Base-by-base conservation (phyloP, 2,329 filamentous ascomycete genomes). In the Hymenoscyphus occultus region DNA sequence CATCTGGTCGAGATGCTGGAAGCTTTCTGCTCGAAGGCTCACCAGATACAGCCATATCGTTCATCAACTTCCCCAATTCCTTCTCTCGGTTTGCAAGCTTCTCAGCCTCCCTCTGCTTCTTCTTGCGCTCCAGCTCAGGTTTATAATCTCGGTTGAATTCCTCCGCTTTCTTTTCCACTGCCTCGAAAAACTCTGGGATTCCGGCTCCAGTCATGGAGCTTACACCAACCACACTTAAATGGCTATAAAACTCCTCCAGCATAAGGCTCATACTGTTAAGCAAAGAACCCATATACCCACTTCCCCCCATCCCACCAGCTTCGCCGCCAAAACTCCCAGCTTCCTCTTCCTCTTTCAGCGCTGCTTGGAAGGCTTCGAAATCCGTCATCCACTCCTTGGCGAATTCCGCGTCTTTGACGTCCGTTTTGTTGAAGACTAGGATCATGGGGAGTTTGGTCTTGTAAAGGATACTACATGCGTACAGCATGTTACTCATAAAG, bases 401-500 rank as follows among this genome's bases (percentile, higher is more conserved):
- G 74, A 97, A 97, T 32, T 86, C 85, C 0, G 93, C 92, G 73
- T 96, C 90, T 77, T 96, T 92, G 54, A 96, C 92, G 74, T 99
- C 95, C 0, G 93, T 97, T 81, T 99, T 99, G 83, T 99, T 99
- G 83, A 99, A 98, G 12, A 99, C 95, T 7, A 99, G 81, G 62
- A 99, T 96, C 95, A 99, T 99, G 31, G 95, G 95, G 0, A 99
- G 83, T 77, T 96, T 97, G 1, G 94, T 98, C 82, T 98, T 98
- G 85, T 99, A 99, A 16, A 99, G 85, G 69, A 99, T 99, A 66
- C 91, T 96, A 83, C 95, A 98, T 28, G 95, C 95, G 78, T 99
- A 99, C 56, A 99, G 88, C 95, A 99, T 99, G 80, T 99, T 99
- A 77, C 91, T 96, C 95, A 99, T 99, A 79, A 99, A 99, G 0